Conservation (phyloP, 352 stramenopile genomes). For the Globisporangium ultimum region DNA sequence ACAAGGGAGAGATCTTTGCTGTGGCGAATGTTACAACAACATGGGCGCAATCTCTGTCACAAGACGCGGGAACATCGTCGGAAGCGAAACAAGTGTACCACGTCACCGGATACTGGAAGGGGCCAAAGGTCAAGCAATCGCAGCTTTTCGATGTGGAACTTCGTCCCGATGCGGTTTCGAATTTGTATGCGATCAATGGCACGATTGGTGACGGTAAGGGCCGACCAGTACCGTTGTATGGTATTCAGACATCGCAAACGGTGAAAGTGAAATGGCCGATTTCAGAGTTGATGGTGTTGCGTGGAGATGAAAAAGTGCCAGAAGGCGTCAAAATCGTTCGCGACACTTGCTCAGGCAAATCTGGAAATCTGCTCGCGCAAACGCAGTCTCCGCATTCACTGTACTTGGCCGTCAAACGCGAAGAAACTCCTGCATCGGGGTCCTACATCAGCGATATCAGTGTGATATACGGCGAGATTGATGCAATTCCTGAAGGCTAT, state of each 20-base stretch:
- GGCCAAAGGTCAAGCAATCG: slow-evolving; percentile 52
- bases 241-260: slow-evolving; percentile 54
- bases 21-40: slow-evolving; percentile 41
- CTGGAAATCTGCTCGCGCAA: slow-evolving; percentile 70
- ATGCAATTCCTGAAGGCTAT: slow-evolving; percentile 76
- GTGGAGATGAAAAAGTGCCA: slow-evolving; percentile 68
- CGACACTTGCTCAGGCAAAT: slow-evolving; percentile 67
- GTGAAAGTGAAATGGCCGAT: slow-evolving; percentile 77
- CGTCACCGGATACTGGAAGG: slow-evolving; percentile 75
- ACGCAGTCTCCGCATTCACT: slow-evolving; percentile 68
- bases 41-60: slow-evolving; percentile 38
- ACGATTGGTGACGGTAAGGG: slow-evolving; percentile 70
- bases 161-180: slow-evolving; percentile 24
- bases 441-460: slow-evolving; percentile 68
- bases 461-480: slow-evolving; percentile 86
- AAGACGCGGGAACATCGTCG: slow-evolving; percentile 3
- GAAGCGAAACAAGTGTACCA: slow-evolving; percentile 37
- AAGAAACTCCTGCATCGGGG: slow-evolving; percentile 36
- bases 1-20: slow-evolving; percentile 67
- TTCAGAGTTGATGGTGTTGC: slow-evolving; percentile 65
- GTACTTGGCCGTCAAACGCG: slow-evolving; percentile 71
- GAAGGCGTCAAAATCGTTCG: slow-evolving; percentile 64
- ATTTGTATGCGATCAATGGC: slow-evolving; percentile 49
- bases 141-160: slow-evolving; percentile 81
- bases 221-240: slow-evolving; percentile 47